Base-by-base conservation (phyloP, 2,329 filamentous ascomycete genomes). In the Cytospora piceicola region DNA sequence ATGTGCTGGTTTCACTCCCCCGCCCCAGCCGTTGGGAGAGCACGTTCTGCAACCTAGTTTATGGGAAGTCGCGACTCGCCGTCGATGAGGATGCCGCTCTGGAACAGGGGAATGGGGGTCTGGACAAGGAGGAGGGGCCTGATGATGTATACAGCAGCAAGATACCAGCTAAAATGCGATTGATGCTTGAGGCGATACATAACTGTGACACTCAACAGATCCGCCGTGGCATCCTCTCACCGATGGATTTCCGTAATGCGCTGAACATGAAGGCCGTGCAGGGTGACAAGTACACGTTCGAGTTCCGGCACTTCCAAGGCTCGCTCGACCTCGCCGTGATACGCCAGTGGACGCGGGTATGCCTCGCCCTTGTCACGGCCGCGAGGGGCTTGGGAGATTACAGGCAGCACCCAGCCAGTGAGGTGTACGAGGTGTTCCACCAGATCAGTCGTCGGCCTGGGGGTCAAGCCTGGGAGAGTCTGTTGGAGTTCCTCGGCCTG, bases 251-350 rank as follows among this genome's bases (percentile, higher is more conserved):
- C 9, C 58, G 49, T 14, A 36, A 24, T 17, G 59, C 34, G 30
- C 36, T 55, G n/a, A 11, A 15, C 12, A 27, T 62, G 24, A 62
- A 62, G 24, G 0, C 11, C 8, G 7, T 55, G 2, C 51, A 49
- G 2, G 9, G 34, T 2, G 14, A 5, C 9, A 32, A 20, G 2
- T 61, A 46, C 22, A 61, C 59, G 1, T 55, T 61, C 52, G 59
- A 55, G 59, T 49, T 61, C 24, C 22, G 59, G 6, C 51, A 61
- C 52, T 61, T 55, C 36, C 59, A 61, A 22, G 12, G 27, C 2
- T 46, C 59, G 20, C 22, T 55, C 24, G 34, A 55, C 4, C 14
- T 20, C 6, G 27, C 39, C 17, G 34, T 55, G 1, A 24, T 55
- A 15, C 34, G 52, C 1, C 20, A 34, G 2, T 55, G 53, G 24